These are phyloP conservation scores for Rhizopogon vinicolor DNA, from an alignment of 768 basidiomycete genomes.

Conservation along the genomic window DNA sequence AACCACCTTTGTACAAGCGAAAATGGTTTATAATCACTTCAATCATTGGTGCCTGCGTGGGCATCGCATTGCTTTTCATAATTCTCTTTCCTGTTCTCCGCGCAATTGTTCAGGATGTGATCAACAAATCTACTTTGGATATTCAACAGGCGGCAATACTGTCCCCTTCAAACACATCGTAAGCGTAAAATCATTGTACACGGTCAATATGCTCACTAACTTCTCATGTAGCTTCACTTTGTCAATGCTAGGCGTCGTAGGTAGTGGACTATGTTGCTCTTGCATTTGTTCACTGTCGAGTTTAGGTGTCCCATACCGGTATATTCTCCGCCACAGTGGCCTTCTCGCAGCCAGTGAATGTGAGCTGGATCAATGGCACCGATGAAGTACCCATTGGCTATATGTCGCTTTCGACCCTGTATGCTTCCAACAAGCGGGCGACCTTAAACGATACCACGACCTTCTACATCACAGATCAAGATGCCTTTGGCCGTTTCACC, in stretches of 20 bases:
- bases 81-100: slow-evolving; percentile 63
- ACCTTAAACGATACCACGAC: slow-evolving; percentile 54
- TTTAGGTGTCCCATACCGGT: slow-evolving; percentile 62
- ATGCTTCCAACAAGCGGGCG: slow-evolving; percentile 52
- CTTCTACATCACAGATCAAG: slow-evolving; percentile 53
- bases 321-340: slow-evolving; percentile 58
- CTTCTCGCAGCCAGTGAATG: slow-evolving; percentile 53
- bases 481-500: slow-evolving; percentile 60
- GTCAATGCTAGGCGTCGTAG: slow-evolving; percentile 49
- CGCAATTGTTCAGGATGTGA: slow-evolving; percentile 62
- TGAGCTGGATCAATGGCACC: slow-evolving; percentile 52
- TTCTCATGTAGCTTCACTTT: slow-evolving; percentile 42
- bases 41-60: slow-evolving; percentile 44
- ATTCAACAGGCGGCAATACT: slow-evolving; percentile 49
- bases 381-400: slow-evolving; percentile 49
- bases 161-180: slow-evolving; percentile 55
- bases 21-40: slow-evolving; percentile 60
- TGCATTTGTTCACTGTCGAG: background rate
- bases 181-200: slow-evolving; percentile 10
- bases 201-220: slow-evolving; percentile 1
- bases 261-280: slow-evolving; percentile 1
- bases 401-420: slow-evolving; percentile 44
- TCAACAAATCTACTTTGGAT: slow-evolving; percentile 51
- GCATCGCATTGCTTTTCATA: slow-evolving; percentile 62
- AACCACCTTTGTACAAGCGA: slow-evolving; percentile 52